Conservation (phyloP, 78 protist species). For the Protostelium mycophagum region DNA sequence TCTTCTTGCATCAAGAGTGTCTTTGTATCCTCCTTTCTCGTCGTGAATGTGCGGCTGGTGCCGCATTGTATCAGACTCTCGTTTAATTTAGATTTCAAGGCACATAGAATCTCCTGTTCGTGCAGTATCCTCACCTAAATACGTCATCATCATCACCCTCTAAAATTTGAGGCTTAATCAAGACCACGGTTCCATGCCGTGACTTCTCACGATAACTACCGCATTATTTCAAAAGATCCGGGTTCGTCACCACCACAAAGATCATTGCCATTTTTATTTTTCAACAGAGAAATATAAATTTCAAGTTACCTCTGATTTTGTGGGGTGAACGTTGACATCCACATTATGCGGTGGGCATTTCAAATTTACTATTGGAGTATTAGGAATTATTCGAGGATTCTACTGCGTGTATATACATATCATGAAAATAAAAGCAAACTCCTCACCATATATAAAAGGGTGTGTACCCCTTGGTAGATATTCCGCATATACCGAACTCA, state of each 20-base stretch:
- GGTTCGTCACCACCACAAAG: no score
- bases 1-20: no score
- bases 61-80: not conserved
- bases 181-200: no score
- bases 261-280: no score
- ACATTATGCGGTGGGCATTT: conserved; percentile 62
- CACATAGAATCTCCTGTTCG: not conserved
- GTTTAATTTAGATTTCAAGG: not conserved
- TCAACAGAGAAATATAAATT: no score
- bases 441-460: conserved; percentile 69
- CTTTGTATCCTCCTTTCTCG: not conserved
- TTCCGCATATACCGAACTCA: conserved; percentile 59
- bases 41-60: conserved; percentile 14
- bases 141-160: no score
- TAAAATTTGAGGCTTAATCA: no score
- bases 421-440: no score
- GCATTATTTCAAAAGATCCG: no score
- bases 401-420: no score
- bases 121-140: not conserved
- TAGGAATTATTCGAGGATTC: not conserved
- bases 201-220: no score
- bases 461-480: conserved; percentile 75
- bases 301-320: conserved; percentile 73
- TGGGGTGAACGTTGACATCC: conserved; percentile 99
- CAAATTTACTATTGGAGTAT: conserved; percentile 35